These are phyloP conservation scores for Fusarium compactum DNA, from an alignment of 2,329 filamentous ascomycete species.

Conservation along the genomic window DNA sequence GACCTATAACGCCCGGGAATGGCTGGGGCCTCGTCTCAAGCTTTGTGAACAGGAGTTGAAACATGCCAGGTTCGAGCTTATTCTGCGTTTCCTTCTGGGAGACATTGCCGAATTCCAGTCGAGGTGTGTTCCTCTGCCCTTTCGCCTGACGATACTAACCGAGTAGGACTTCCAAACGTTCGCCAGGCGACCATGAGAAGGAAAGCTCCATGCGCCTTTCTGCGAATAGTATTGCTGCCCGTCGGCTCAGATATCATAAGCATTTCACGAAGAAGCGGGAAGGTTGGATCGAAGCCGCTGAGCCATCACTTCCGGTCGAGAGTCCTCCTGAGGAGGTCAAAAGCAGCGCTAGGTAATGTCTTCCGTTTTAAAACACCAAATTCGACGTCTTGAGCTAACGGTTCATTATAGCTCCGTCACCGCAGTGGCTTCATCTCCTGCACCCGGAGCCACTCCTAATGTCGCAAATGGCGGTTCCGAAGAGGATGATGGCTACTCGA, in stretches of 20 bases:
- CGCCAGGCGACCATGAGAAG: neutral
- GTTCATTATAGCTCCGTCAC: neutral
- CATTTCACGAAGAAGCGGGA: neutral
- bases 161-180: neutral
- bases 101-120: constrained; percentile 7
- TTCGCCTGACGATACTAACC: fast-evolving
- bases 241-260: neutral
- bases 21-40: constrained; percentile 7
- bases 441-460: fast-evolving
- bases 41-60: constrained; percentile 7
- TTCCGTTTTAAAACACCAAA: fast-evolving
- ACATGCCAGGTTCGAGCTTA: constrained; percentile 7
- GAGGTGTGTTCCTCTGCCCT: neutral
- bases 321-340: fast-evolving
- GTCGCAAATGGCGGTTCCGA: neutral
- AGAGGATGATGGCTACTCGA: neutral
- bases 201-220: neutral
- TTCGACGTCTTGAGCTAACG: neutral
- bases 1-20: neutral
- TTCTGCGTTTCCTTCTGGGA: constrained; percentile 7
- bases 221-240: neutral
- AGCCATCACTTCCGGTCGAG: fast-evolving
- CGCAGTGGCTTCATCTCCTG: neutral
- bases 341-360: neutral
- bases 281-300: fast-evolving